phyloP scores from a whole-genome alignment of 2,329 filamentous ascomycete species.

The Dothistroma pini region DNA sequence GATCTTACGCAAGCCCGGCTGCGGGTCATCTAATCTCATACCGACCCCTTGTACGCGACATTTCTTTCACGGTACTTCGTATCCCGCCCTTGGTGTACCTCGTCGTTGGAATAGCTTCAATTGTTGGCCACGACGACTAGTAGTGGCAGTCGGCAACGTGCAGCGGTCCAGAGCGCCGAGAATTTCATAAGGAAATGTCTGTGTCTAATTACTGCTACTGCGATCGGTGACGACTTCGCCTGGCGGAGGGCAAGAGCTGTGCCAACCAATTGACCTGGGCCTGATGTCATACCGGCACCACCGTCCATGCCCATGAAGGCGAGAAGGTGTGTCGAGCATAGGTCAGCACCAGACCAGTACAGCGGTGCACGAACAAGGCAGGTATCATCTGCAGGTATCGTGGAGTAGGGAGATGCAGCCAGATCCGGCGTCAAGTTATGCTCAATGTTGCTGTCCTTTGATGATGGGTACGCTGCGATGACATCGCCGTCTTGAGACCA shows the following conservation, averaged over 20 bases:
- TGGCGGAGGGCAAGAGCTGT: conserved; percentile 16
- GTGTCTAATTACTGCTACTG: conserved; percentile 18
- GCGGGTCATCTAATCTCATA: conserved; percentile 18
- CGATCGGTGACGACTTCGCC: not conserved
- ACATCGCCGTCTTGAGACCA: conserved; percentile 1
- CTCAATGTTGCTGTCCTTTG: not conserved
- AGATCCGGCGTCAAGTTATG: conserved; percentile 21
- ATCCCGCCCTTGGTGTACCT: conserved; percentile 21
- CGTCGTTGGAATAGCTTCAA: conserved; percentile 20
- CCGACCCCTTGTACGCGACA: conserved; percentile 20
- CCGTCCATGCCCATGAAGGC: conserved; percentile 24
- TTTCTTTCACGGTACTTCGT: conserved; percentile 13
- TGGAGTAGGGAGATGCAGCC: conserved; percentile 13
- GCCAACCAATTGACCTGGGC: conserved; percentile 20
- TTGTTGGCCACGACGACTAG: conserved; percentile 20
- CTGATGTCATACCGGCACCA: conserved; percentile 18
- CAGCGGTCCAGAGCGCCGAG: conserved; percentile 20
- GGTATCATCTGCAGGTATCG: conserved; percentile 13
- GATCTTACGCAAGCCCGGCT: conserved; percentile 17
- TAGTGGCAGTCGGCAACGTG: conserved; percentile 14
- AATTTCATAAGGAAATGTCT: conserved; percentile 21
- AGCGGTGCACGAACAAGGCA: conserved; percentile 22
- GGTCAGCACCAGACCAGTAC: conserved; percentile 15
- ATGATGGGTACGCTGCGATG: not conserved
- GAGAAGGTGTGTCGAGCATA: conserved; percentile 14